A percentile compares a stretch with the other conserved stretches of the same genome.
Evolutionary conservation across 1,139 yeast species (phyloP).

Genomic region (Candida neerlandica): DNA sequence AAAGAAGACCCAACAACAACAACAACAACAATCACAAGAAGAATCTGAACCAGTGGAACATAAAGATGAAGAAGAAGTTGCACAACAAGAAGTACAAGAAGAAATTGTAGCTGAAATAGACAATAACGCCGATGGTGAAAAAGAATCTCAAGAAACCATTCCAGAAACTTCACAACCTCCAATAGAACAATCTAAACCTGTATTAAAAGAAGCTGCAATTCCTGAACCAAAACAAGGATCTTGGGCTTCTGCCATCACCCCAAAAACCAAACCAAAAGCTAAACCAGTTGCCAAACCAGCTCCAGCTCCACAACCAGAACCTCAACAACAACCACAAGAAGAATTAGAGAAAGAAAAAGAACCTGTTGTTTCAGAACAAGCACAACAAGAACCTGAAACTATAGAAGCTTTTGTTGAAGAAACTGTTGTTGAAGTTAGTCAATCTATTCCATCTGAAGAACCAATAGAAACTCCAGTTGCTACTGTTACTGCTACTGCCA

Average conservation of each 20-base stretch:
- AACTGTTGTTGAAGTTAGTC: constrained; percentile 13
- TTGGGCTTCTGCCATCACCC: constrained; percentile 65
- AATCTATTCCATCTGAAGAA: constrained; percentile 27
- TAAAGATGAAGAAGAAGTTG: constrained; percentile 2
- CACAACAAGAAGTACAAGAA: constrained; percentile 11
- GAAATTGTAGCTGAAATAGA: constrained; percentile 7
- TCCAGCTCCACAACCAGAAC: constrained; percentile 8
- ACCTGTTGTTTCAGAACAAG: constrained; percentile 10
- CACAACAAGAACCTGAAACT: constrained; percentile 21
- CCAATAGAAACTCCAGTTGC: constrained; percentile 48
- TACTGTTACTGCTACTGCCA: constrained; percentile 7
- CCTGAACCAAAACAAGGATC: constrained; percentile 41
- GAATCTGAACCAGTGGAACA: constrained; percentile 7
- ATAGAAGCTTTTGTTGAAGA: constrained; percentile 11
- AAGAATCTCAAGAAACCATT: neutral
- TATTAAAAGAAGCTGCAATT: constrained; percentile 32
- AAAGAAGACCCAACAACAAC: constrained; percentile 17
- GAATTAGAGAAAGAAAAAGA: constrained; percentile 14
- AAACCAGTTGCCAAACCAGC: constrained; percentile 17
- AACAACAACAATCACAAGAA: constrained; percentile 6
- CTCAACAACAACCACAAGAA: constrained; percentile 11
- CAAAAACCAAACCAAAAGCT: constrained; percentile 46
- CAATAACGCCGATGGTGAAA: constrained; percentile 4
- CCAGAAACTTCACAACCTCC: constrained; percentile 11
- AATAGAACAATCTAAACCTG: constrained; percentile 23